Evolutionary conservation across 805 yeast species (phyloP).

Genomic region (Candida oleophila): DNA sequence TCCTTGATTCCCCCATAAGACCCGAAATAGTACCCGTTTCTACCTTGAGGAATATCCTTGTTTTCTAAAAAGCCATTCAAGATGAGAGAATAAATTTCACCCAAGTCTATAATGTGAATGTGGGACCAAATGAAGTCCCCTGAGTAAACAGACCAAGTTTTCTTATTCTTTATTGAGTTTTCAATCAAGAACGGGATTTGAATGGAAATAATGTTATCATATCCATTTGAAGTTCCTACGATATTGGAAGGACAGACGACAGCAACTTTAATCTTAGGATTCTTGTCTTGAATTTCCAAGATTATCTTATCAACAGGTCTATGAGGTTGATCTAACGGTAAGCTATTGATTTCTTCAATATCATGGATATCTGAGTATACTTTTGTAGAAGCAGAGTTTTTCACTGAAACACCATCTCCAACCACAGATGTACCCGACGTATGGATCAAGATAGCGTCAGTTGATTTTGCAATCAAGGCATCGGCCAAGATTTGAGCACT

Average conservation of each 20-base stretch:
- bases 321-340: slow-evolving; percentile 27
- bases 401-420: slow-evolving; percentile 17
- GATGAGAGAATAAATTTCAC: slow-evolving; percentile 24
- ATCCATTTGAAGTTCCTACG: slow-evolving; percentile 32
- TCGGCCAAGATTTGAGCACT: slow-evolving; percentile 19
- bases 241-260: slow-evolving; percentile 35
- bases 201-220: slow-evolving; percentile 21
- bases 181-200: slow-evolving; percentile 29
- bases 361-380: slow-evolving; percentile 21
- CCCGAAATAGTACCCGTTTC: slow-evolving; percentile 36
- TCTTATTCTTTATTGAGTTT: slow-evolving; percentile 14
- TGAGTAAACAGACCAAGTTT: slow-evolving; percentile 24
- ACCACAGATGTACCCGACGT: slow-evolving; percentile 36
- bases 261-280: slow-evolving; percentile 27
- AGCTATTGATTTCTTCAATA: slow-evolving; percentile 24
- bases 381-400: slow-evolving; percentile 15
- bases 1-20: slow-evolving; percentile 15
- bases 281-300: slow-evolving; percentile 23
- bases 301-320: slow-evolving; percentile 30
- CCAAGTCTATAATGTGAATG: slow-evolving; percentile 34
- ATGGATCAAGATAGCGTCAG: slow-evolving; percentile 26
- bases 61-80: slow-evolving; percentile 19
- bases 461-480: slow-evolving; percentile 17
- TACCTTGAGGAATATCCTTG: slow-evolving; percentile 23
- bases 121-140: slow-evolving; percentile 35